Evolutionary conservation across 106 monocot genomes (phyloP), one percentile per base, ranked within the genome.

Genomic region (Dendrobium nobile): DNA sequence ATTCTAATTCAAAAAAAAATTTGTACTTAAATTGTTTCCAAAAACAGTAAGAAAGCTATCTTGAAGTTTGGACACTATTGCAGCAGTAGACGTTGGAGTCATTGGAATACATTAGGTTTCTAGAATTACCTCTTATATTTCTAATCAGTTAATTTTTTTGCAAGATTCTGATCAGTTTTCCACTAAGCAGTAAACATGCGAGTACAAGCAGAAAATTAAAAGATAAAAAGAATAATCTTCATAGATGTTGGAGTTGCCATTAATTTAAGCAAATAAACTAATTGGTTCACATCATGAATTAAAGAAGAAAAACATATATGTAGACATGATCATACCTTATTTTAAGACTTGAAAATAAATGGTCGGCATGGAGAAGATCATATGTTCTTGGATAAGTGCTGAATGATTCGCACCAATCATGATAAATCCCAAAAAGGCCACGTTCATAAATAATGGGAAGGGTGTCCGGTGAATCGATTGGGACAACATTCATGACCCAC

Each of bases 401-500:
- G 76, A 80, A 80, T 28, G 80, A 80, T 76, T 84, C 84, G 42
- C 84, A 84, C 84, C 84, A 84, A 77, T 84, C 84, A 76, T 84
- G 84, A 41, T 84, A 84, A 41, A 84, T 84, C 28, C 80, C 84
- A 79, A 84, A 84, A 28, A 84, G 75, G 7, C 80, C 84, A 48
- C 80, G 80, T 65, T 84, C 84, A 67, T 79, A 84, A 13, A 84
- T 80, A 80, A 84, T 77, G 45, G 84, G 75, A 80, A 84, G 84
- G 9, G 84, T 84, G 40, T 84, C 84, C 67, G 81, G 85, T 26
- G 87, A 85, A 81, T 90, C 90, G 58, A 90, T 79, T 44, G 87
- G 68, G 9, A 90, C 85, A 8, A 90, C 80, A 81, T 90, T 90
- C 87, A 90, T 85, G 24, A 90, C 90, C 90, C 90, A 90, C n/a